phyloP scores from a whole-genome alignment of 768 basidiomycete species.

The Pleurotus pulmonarius region DNA sequence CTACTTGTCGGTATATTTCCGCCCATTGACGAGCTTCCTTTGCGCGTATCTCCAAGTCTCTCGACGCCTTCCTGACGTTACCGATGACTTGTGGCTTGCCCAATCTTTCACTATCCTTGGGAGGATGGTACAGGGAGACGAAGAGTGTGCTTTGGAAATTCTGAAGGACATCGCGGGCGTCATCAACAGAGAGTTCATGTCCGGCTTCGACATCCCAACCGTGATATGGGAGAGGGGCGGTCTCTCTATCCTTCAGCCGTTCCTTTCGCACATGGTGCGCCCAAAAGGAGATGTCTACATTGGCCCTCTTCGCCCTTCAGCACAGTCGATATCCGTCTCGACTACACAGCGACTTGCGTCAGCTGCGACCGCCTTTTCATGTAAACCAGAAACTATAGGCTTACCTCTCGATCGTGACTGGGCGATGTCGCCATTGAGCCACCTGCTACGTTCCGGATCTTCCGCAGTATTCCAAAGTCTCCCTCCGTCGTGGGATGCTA shows the following conservation, averaged over 20 bases:
- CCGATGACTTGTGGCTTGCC: slow-evolving; percentile 60
- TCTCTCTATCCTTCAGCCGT: slow-evolving; percentile 51
- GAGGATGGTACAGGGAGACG: slow-evolving; percentile 70
- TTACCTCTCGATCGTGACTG: slow-evolving; percentile 61
- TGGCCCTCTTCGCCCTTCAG: slow-evolving; percentile 46
- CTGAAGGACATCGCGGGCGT: slow-evolving; percentile 33
- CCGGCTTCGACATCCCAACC: slow-evolving; percentile 30
- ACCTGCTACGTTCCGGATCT: slow-evolving; percentile 73
- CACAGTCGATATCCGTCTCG: slow-evolving; percentile 50
- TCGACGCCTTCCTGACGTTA: slow-evolving; percentile 48
- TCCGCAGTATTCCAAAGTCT: slow-evolving; percentile 67
- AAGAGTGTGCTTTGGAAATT: slow-evolving; percentile 47
- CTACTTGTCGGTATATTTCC: slow-evolving; percentile 32
- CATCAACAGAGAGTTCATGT: slow-evolving; percentile 39
- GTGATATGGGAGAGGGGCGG: slow-evolving; percentile 51
- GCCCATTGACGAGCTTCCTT: slow-evolving; percentile 56
- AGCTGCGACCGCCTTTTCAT: slow-evolving; percentile 11
- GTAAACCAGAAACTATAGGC: slow-evolving; percentile 22
- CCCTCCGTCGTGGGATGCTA: slow-evolving; percentile 71
- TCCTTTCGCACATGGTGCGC: slow-evolving; percentile 46
- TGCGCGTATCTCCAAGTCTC: slow-evolving; percentile 56
- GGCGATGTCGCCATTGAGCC: slow-evolving; percentile 65
- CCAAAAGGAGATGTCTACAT: slow-evolving; percentile 40
- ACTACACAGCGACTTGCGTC: slow-evolving; percentile 52
- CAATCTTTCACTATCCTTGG: slow-evolving; percentile 57